phyloP scores from a whole-genome alignment of 495 filamentous ascomycete genomes.

The Amorphotheca resinae region DNA sequence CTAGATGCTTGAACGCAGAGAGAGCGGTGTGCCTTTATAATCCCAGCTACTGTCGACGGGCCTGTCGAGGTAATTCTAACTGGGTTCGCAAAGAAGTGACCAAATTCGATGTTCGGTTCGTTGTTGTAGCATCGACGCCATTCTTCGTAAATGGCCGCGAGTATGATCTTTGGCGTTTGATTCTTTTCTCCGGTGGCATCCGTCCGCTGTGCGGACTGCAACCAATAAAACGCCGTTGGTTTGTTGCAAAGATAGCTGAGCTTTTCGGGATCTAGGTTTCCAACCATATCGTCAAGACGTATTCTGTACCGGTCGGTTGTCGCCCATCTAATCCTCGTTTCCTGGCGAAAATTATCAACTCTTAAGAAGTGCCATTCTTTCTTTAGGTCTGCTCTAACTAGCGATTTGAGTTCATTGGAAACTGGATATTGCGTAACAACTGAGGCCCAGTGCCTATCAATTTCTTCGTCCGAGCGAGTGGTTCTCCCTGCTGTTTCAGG shows the following conservation, averaged over 20 bases:
- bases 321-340: conserved; percentile 4
- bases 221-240: conserved; percentile 6
- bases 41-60: conserved; percentile 1
- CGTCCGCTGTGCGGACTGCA: not conserved
- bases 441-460: conserved; percentile 2
- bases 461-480: conserved; percentile 3
- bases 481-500: conserved; percentile 3
- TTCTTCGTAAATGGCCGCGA: conserved; percentile 1
- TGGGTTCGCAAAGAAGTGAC: conserved; percentile 5
- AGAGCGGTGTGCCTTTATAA: conserved; percentile 2
- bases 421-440: conserved; percentile 2
- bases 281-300: conserved; percentile 1
- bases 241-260: conserved; percentile 3
- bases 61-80: conserved; percentile 4
- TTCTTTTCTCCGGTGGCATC: conserved; percentile 3
- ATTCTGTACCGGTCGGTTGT: not conserved
- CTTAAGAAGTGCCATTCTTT: conserved; percentile 3
- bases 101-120: conserved; percentile 7
- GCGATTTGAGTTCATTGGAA: conserved; percentile 4
- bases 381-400: conserved; percentile 4
- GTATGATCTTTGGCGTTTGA: conserved; percentile 1
- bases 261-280: conserved; percentile 1
- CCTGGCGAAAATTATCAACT: conserved; percentile 2
- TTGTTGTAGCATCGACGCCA: conserved; percentile 2
- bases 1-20: conserved; percentile 1